Evolutionary conservation across 1,139 yeast genomes (phyloP), one percentile per base, ranked within the genome.

Genomic region (Sporopachydermia cereana): DNA sequence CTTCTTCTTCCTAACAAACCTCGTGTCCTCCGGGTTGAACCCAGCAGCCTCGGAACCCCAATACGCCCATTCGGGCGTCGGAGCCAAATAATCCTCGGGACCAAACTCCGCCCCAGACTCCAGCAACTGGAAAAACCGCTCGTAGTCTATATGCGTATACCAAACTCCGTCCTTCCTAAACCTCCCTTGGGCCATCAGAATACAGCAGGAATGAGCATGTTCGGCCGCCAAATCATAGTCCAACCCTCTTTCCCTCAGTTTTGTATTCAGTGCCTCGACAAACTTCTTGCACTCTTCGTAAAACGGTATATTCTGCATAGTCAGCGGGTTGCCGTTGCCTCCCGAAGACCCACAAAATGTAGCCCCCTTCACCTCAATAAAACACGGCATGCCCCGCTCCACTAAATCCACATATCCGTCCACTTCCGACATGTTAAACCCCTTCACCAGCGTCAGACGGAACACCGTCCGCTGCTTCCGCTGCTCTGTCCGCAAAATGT

Each of bases 231-330:
- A 69, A 43, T 79, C 93, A 57, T 89, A 88, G 30, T 70, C 71
- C 36, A 79, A 67, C 0, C 88, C 88, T 52, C 93, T 72, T 1
- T 61, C 54, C 42, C 64, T 62, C 49, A 88, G 69, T 53, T 79
- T 86, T 2, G 63, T 65, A 41, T 76, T 73, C 52, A 88, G 72
- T 12, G 66, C 68, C 45, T 69, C 71, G 2, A 86, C 96, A 60
- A 88, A 88, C 3, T 62, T 66, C 55, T 79, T 79, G 58, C 95
- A 89, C 60, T 88, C 97, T 52, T 85, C 95, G 59, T 88, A 88
- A 58, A 84, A 88, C 43, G 97, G 97, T 46, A 88, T 89, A 57
- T 88, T 88, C 60, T 86, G 91, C 96, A 88, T 88, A 2, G 96
- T 86, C 53, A 88, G 70, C 43, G 95, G 91, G 57, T 86, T 86